phyloP scores from a whole-genome alignment of 495 filamentous ascomycete genomes.

The Neurospora cerealis region DNA sequence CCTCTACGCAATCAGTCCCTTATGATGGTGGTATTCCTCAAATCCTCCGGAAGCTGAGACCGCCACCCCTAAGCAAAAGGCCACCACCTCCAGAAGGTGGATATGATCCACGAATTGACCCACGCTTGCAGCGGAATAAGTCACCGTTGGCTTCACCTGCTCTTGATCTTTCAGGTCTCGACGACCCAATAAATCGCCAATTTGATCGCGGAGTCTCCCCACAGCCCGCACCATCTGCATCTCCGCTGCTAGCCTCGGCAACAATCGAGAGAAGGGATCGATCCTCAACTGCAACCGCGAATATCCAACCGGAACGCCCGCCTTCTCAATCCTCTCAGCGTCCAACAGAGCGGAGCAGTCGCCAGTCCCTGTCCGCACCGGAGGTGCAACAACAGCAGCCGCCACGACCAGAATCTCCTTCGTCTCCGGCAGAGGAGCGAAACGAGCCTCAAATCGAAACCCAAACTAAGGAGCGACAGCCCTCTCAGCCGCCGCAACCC shows the following conservation, averaged over 20 bases:
- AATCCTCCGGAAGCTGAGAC: conserved; percentile 10
- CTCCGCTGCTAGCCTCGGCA: background rate
- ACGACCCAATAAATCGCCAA: conserved; percentile 1
- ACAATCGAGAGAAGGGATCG: background rate
- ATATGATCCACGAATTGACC: conserved; percentile 27
- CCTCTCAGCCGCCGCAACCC: background rate
- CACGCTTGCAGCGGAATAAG: conserved; percentile 4
- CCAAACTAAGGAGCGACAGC: background rate
- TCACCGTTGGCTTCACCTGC: conserved; percentile 19
- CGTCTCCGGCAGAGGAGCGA: conserved; percentile 12
- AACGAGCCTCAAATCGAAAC: background rate
- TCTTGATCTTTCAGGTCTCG: conserved; percentile 5
- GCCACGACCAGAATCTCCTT: background rate
- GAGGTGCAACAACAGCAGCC: background rate
- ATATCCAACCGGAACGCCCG: background rate
- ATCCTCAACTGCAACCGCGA: background rate
- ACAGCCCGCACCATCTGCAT: background rate
- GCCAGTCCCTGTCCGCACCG: background rate
- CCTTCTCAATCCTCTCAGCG: background rate
- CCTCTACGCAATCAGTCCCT: background rate
- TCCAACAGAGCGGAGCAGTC: conserved; percentile 4
- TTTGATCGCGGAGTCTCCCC: background rate
- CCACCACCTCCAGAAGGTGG: conserved; percentile 23
- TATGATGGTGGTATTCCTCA: background rate
- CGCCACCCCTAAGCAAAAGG: conserved; percentile 7